Percentiles rank a stretch among this genome's conserved stretches.
These are phyloP conservation scores for Herpetomonas tarakana DNA, from an alignment of 208 protist genomes.

Conservation along the genomic window DNA sequence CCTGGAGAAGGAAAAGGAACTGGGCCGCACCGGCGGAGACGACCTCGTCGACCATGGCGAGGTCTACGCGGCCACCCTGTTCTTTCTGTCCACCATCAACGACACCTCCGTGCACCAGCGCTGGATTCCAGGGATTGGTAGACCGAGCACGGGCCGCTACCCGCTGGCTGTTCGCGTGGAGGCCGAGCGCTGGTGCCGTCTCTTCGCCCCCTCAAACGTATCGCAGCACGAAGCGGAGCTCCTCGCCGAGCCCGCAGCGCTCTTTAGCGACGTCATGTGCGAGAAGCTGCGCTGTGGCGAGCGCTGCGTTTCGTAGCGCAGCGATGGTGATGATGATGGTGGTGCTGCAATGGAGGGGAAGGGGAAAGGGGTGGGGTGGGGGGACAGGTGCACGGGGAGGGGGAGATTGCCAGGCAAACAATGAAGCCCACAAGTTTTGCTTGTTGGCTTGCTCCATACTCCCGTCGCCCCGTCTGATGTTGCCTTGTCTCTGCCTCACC, in stretches of 20 bases:
- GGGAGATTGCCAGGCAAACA: too few relatives aligned
- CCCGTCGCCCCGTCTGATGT: too few relatives aligned
- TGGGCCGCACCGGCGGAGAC: not conserved
- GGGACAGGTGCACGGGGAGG: too few relatives aligned
- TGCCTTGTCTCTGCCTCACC: too few relatives aligned
- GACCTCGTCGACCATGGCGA: conserved; percentile 28
- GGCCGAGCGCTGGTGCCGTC: conserved; percentile 48
- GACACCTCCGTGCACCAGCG: conserved; percentile 27
- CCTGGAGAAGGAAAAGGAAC: conserved; percentile 11
- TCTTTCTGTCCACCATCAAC: conserved; percentile 59
- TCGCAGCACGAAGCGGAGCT: not conserved
- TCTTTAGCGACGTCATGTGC: conserved; percentile 29
- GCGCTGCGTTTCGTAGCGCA: not conserved
- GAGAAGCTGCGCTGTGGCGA: conserved; percentile 31
- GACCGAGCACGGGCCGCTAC: conserved; percentile 22
- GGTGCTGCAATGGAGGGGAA: too few relatives aligned
- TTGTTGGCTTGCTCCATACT: too few relatives aligned
- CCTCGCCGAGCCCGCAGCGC: conserved; percentile 19
- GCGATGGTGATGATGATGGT: too few relatives aligned
- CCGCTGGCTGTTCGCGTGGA: conserved; percentile 34
- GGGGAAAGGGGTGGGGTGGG: too few relatives aligned
- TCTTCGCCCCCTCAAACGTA: conserved; percentile 18
- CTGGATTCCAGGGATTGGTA: conserved; percentile 27
- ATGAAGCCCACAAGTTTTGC: too few relatives aligned
- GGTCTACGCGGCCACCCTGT: conserved; percentile 59